These are phyloP conservation scores for Anisogramma anomala DNA, from an alignment of 2,329 filamentous ascomycete genomes.

Conservation along the genomic window DNA sequence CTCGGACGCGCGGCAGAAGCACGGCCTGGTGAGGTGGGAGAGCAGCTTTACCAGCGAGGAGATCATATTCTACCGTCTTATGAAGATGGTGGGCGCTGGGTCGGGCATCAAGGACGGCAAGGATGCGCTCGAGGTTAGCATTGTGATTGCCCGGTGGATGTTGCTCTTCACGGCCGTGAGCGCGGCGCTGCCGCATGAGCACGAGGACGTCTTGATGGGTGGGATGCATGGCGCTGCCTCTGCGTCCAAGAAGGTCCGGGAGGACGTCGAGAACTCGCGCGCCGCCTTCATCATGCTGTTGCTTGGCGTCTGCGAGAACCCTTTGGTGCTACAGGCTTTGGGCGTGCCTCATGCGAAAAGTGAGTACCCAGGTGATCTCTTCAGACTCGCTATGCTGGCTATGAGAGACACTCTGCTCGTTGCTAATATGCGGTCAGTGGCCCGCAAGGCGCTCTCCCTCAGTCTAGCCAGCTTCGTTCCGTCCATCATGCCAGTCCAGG, in stretches of 20 bases:
- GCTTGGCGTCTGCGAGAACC: slow-evolving; percentile 50
- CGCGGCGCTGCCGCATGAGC: slow-evolving; percentile 29
- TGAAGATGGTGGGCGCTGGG: slow-evolving; percentile 64
- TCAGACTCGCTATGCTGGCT: slow-evolving; percentile 18
- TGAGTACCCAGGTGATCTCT: slow-evolving; percentile 25
- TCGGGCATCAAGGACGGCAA: slow-evolving; percentile 33
- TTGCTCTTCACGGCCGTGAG: slow-evolving; percentile 41
- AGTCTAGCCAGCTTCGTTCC: slow-evolving; percentile 43
- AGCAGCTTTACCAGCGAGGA: slow-evolving; percentile 62
- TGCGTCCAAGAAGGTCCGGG: slow-evolving; percentile 29
- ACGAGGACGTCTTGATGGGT: slow-evolving; percentile 34
- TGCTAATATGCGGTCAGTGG: slow-evolving; percentile 23
- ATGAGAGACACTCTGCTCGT: slow-evolving; percentile 1
- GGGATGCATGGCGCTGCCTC: slow-evolving; percentile 25
- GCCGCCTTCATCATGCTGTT: slow-evolving; percentile 54
- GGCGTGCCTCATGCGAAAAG: slow-evolving; percentile 42
- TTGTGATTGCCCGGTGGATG: slow-evolving; percentile 47
- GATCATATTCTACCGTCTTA: slow-evolving; percentile 84
- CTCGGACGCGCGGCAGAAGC: slow-evolving; percentile 14
- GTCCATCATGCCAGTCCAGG: slow-evolving; percentile 39
- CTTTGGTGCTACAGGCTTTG: slow-evolving; percentile 41
- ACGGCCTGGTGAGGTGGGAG: slow-evolving; percentile 33
- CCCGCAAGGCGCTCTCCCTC: slow-evolving; percentile 37
- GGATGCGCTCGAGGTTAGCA: slow-evolving; percentile 39
- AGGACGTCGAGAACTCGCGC: slow-evolving; percentile 49